Percentiles rank a stretch among this genome's conserved stretches.
Evolutionary conservation across 768 basidiomycete species (phyloP).

Genomic region (Pleurotus pulmonarius): DNA sequence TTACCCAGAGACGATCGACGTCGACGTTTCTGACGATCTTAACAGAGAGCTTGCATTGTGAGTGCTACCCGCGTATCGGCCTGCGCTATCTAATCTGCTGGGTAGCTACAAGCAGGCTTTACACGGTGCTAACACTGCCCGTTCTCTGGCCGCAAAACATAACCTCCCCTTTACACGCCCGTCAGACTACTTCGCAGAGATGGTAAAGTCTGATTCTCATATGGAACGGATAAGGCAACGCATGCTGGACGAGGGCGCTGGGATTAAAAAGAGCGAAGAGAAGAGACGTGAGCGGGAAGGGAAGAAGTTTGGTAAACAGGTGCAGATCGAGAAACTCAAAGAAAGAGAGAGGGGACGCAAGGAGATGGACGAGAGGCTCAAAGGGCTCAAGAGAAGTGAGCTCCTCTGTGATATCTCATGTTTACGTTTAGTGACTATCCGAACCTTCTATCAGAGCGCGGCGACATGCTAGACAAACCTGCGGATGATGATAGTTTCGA

Average conservation of each 20-base stretch:
- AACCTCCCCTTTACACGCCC: conserved; percentile 89
- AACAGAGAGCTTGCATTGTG: conserved; percentile 96
- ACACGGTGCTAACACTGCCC: conserved; percentile 74
- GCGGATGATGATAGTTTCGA: conserved; percentile 76
- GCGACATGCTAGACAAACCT: conserved; percentile 71
- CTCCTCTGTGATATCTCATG: conserved; percentile 18
- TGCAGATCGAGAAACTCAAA: conserved; percentile 91
- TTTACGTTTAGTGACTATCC: not conserved
- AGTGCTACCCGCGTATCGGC: conserved; percentile 23
- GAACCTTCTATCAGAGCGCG: conserved; percentile 57
- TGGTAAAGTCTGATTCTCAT: conserved; percentile 96
- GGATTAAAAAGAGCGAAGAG: conserved; percentile 89
- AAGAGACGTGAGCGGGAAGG: conserved; percentile 89
- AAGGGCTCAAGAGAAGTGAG: conserved; percentile 86
- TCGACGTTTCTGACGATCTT: conserved; percentile 83
- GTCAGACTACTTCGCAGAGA: conserved; percentile 94
- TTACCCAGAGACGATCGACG: conserved; percentile 70
- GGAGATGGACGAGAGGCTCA: conserved; percentile 83
- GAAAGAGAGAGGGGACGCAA: conserved; percentile 89
- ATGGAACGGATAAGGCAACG: conserved; percentile 96
- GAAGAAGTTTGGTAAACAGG: conserved; percentile 98
- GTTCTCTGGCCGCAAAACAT: conserved; percentile 71
- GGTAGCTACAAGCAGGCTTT: conserved; percentile 93
- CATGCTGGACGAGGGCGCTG: conserved; percentile 81
- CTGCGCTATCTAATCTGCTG: not conserved